phyloP scores from a whole-genome alignment of 2,329 filamentous ascomycete species.

The Penicillium palitans region DNA sequence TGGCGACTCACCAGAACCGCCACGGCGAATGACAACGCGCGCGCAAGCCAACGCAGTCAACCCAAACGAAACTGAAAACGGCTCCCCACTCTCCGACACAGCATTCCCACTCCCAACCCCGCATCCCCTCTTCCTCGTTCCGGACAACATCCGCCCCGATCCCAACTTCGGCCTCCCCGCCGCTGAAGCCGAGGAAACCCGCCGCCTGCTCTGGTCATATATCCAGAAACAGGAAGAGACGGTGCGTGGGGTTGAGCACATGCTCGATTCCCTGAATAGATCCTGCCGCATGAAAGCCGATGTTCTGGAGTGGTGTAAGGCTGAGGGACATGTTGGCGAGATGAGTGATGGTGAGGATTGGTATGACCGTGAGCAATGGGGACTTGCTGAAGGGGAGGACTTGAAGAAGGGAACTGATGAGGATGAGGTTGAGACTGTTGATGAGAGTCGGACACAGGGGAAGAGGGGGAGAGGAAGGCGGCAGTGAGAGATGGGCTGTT shows the following conservation, averaged over 20 bases:
- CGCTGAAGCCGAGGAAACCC: slow-evolving; percentile 62
- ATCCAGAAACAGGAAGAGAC: slow-evolving; percentile 68
- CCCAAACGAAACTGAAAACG: slow-evolving; percentile 31
- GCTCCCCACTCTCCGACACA: slow-evolving; percentile 31
- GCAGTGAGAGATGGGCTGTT: slow-evolving; percentile 20
- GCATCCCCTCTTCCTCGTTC: slow-evolving; percentile 60
- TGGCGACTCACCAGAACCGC: slow-evolving; percentile 42
- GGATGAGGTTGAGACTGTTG: slow-evolving; percentile 58
- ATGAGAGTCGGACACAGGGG: slow-evolving; percentile 41
- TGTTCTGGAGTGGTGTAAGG: slow-evolving; percentile 61
- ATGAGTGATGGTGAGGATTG: slow-evolving; percentile 69
- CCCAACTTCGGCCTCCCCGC: slow-evolving; percentile 58
- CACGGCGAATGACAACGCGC: slow-evolving; percentile 49
- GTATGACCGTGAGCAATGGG: slow-evolving; percentile 65
- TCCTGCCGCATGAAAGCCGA: slow-evolving; percentile 61
- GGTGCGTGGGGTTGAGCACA: slow-evolving; percentile 56
- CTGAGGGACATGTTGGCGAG: slow-evolving; percentile 64
- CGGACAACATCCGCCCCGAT: slow-evolving; percentile 52
- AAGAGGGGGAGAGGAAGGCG: slow-evolving; percentile 44
- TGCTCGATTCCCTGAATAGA: slow-evolving; percentile 58
- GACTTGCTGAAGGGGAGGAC: slow-evolving; percentile 54
- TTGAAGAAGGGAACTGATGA: slow-evolving; percentile 62
- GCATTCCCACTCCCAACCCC: slow-evolving; percentile 42
- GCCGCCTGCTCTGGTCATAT: slow-evolving; percentile 60
- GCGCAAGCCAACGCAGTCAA: slow-evolving; percentile 43